These are phyloP conservation scores for Pyrenophora teres DNA, from an alignment of 2,329 filamentous ascomycete species.

Conservation along the genomic window DNA sequence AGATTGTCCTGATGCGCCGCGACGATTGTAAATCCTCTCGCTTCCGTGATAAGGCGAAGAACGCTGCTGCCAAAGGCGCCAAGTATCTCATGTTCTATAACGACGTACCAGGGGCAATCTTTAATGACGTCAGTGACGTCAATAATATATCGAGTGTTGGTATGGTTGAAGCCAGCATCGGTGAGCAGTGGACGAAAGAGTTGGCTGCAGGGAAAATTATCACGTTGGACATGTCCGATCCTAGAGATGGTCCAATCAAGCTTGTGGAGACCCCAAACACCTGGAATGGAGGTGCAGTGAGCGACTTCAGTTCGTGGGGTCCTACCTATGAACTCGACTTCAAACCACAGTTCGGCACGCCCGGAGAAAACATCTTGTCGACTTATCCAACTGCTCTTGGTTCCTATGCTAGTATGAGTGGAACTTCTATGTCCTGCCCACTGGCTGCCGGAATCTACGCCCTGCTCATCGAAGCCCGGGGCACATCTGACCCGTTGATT, in stretches of 20 bases:
- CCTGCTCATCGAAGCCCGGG: conserved; percentile 15
- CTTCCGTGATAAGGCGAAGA: background rate
- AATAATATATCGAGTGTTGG: background rate
- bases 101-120: background rate
- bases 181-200: background rate
- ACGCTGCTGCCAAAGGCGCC: background rate
- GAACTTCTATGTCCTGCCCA: conserved; percentile 59
- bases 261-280: background rate
- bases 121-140: background rate
- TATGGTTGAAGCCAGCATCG: background rate
- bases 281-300: background rate
- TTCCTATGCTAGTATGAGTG: conserved; percentile 57
- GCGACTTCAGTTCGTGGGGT: conserved; percentile 53
- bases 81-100: conserved; percentile 1
- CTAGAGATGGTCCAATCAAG: background rate
- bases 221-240: background rate
- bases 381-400: conserved; percentile 55
- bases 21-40: background rate
- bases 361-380: conserved; percentile 63
- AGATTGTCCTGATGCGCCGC: background rate
- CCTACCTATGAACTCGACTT: conserved; percentile 63
- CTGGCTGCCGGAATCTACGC: conserved; percentile 21
- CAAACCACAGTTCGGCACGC: conserved; percentile 61
- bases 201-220: background rate
- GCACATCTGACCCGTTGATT: conserved; percentile 11